Evolutionary conservation across 352 stramenopile species (phyloP).

Genomic region (Phytopythium chamaehyphon): DNA sequence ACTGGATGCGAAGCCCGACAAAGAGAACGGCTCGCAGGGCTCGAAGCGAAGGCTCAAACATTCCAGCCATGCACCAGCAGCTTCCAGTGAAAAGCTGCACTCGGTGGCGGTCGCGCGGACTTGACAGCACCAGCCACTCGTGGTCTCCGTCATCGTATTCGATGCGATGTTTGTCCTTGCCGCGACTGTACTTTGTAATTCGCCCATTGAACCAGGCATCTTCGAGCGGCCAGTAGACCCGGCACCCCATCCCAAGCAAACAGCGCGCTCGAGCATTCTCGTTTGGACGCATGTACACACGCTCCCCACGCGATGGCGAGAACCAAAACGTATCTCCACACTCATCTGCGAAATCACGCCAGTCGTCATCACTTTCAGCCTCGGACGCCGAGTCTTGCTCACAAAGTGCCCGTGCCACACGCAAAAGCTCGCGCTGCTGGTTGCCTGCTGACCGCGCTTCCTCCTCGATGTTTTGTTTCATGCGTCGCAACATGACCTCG

Average conservation of each 20-base stretch:
- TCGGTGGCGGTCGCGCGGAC: conserved; percentile 27
- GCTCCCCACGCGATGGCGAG: conserved; percentile 61
- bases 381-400: conserved; percentile 74
- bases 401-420: conserved; percentile 36
- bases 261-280: conserved; percentile 44
- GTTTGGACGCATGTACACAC: conserved; percentile 63
- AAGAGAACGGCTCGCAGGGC: conserved; percentile 52
- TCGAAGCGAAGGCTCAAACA: conserved; percentile 50
- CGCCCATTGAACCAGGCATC: conserved; percentile 68
- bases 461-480: conserved; percentile 41
- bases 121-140: conserved; percentile 56
- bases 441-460: conserved; percentile 36
- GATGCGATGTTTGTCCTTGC: conserved; percentile 63
- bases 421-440: conserved; percentile 46
- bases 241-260: conserved; percentile 56
- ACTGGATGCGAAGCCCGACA: conserved; percentile 39
- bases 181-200: conserved; percentile 49
- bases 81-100: conserved; percentile 66
- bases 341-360: conserved; percentile 63
- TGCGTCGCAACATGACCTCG: conserved; percentile 41
- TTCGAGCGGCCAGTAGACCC: conserved; percentile 72
- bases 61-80: conserved; percentile 69
- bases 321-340: conserved; percentile 74
- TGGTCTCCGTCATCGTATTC: conserved; percentile 77
- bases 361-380: conserved; percentile 72